Evolutionary conservation across 305 asterid genomes (phyloP), one percentile per base, ranked within the genome.

Genomic region (Fraxinus baroniana): DNA sequence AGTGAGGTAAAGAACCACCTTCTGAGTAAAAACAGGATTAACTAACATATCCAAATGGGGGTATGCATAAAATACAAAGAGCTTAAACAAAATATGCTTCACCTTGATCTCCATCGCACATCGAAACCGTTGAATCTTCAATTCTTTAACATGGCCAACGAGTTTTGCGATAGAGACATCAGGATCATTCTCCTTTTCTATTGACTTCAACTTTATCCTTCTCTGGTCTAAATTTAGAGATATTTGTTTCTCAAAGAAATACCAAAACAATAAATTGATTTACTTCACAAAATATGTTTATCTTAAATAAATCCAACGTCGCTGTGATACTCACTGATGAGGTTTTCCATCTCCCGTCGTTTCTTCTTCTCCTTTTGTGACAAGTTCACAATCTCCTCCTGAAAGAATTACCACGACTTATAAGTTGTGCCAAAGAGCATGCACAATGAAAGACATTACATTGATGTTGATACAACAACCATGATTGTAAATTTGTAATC

Each of bases 21-120:
- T 55, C 60, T 71, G 68, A 81, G 78, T 81, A 77, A 83, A 76
- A 72, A 79, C 18, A 57, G 64, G 79, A 77, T 41, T 35, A 79
- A 79, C 49, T 76, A 60, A 33, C 57, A 44, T 13, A 80, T 52
- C 44, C 49, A 32, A 7, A 32, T 74, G 57, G 77, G 79, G 74
- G 77, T 74, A 76, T 78, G 83, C 83, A 80, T 83, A 84, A 76
- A 77, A 85, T 81, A 52, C 33, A 62, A 81, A 39, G 60, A 81
- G 81, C 46, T 79, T 15, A 37, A 76, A 83, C 66, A 75, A 60
- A 57, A 77, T 15, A 73, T 57, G 75, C 33, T 84, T 86, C 81
- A 92, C 99, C 97, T 93, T 93, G 76, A 94, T 85, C 79, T 91
- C 89, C 78, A 89, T 60, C 41, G 87, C 94, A 80, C 90, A 86